Conservation (phyloP, 148 eudicot species). For the Pouteria glomerata region DNA sequence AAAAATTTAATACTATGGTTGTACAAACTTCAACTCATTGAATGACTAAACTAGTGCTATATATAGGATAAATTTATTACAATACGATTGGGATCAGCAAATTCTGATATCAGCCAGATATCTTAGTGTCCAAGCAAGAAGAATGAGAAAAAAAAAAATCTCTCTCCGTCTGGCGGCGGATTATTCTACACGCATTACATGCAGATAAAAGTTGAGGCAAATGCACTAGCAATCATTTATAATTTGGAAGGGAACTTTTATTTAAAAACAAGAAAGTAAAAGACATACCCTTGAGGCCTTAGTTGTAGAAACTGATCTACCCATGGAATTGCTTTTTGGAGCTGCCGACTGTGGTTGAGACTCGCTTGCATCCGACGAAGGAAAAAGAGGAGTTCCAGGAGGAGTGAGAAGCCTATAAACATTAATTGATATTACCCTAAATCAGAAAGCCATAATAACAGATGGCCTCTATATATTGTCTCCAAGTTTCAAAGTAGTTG, state of each 20-base stretch:
- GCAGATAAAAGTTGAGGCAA: conserved; percentile 3
- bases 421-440: background rate
- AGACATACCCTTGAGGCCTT: conserved; percentile 75
- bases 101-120: background rate
- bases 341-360: conserved; percentile 45
- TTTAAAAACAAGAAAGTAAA: background rate
- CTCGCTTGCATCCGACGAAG: conserved; percentile 61
- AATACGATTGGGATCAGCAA: background rate
- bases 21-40: background rate
- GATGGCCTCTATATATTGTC: background rate
- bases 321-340: conserved; percentile 54
- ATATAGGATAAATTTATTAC: background rate
- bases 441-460: background rate
- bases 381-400: conserved; percentile 88
- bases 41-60: background rate
- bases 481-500: conserved; percentile 1
- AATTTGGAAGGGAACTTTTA: background rate
- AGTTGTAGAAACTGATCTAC: conserved; percentile 59
- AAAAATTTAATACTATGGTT: background rate
- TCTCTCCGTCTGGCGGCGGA: background rate
- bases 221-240: conserved; percentile 3
- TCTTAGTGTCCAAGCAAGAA: background rate
- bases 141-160: background rate
- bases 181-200: background rate
- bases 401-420: conserved; percentile 89